Base-by-base conservation (phyloP, 208 protist species). In the Leishmania martiniquensis region DNA sequence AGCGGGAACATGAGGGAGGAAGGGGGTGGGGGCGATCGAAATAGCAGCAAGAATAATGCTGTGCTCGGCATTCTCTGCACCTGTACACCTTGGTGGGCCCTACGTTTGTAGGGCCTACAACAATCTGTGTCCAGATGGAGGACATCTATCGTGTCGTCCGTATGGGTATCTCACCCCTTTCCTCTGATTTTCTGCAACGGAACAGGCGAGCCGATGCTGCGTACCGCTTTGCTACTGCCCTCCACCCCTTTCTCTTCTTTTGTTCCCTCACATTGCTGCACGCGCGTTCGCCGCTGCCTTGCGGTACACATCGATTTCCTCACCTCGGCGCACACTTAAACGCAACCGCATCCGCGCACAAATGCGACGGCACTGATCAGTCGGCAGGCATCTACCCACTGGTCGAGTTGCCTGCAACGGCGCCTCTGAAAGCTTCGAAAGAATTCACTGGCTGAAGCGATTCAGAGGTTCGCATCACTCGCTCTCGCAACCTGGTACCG, bases 391-490 rank as follows among this genome's bases (percentile, higher is more conserved):
- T 29, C 4, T 29, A 63, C 57, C 1, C 29, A 63, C 37, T 13
- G 29, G 29, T 17, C 32, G 29, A 37, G 12, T 80, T 68, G 51
- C n/a, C 77, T 68, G 39, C 78, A 22, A 37, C 55, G 65, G 7
- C 65, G 34, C 25, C 20, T 20, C 39, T 7, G 12, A 49, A 20
- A 12, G 0, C 22, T 44, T 9, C 39, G 32, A 9, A 70, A n/a
- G 12, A 51, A 70, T 17, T 39, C 44, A 70, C 44, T 32, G n/a
- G 37, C 39, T 20, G 65, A 49, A 13, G 6, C 7, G 17, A 65
- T n/a, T 17, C 49, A 39, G 51, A 45, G 13, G 29, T 68, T 17
- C 45, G 34, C n/a, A 75, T 52, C 20, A 45, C 12, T 65, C 52
- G 13, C 57, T 51, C 39, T 37, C 74, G 5, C 32, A 13, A 2